These are phyloP conservation scores for Metschnikowia bowlesiae DNA, from an alignment of 805 yeast species.

Conservation along the genomic window DNA sequence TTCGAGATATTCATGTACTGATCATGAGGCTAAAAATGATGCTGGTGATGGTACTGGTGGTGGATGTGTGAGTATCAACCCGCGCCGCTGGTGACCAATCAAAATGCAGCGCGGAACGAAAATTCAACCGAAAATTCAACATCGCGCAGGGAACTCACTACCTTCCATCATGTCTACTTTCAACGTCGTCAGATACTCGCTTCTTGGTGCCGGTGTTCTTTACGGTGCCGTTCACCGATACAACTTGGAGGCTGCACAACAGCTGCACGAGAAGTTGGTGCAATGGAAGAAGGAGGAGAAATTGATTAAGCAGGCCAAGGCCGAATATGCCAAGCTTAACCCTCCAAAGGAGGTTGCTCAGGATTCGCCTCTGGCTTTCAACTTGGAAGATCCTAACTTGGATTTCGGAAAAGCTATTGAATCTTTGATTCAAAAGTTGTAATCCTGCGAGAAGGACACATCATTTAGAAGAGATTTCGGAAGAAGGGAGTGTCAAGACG, in stretches of 20 bases:
- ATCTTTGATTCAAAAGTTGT: constrained; percentile 56
- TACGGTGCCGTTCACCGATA: constrained; percentile 87
- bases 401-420: constrained; percentile 73
- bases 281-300: constrained; percentile 64
- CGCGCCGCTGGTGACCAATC: constrained; percentile 12
- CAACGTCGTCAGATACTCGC: constrained; percentile 88
- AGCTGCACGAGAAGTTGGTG: constrained; percentile 51
- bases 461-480: not conserved
- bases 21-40: too few relatives aligned
- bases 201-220: constrained; percentile 80
- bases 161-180: constrained; percentile 29
- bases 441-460: constrained; percentile 4
- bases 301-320: constrained; percentile 83
- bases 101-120: constrained; percentile 7
- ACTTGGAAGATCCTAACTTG: constrained; percentile 86
- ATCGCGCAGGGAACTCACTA: not conserved
- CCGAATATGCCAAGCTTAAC: constrained; percentile 63
- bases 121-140: constrained; percentile 4
- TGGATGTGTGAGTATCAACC: not conserved
- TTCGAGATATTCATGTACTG: too few relatives aligned
- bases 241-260: constrained; percentile 57
- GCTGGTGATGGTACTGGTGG: too few relatives aligned
- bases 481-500: too few relatives aligned
- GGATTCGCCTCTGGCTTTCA: constrained; percentile 41
- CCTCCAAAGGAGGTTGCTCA: constrained; percentile 33